phyloP scores from a whole-genome alignment of 176 grass and related monocot genomes.

The Aegilops speltoides region DNA sequence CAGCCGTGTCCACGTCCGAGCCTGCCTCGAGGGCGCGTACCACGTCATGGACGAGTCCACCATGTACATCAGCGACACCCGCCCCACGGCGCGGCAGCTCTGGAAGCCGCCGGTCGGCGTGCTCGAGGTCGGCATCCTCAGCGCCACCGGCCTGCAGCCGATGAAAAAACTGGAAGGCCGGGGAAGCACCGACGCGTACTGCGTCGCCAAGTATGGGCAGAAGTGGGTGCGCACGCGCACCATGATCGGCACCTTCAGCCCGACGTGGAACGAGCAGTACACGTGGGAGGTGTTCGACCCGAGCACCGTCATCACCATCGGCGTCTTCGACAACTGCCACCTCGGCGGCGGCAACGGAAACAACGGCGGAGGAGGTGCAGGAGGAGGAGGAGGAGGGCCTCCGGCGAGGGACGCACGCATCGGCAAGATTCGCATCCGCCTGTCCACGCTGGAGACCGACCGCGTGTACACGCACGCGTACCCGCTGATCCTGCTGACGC shows the following conservation, averaged over 20 bases:
- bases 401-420: conserved; percentile 50
- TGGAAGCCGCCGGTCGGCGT: conserved; percentile 75
- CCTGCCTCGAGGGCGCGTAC: conserved; percentile 85
- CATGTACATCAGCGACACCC: conserved; percentile 88
- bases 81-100: conserved; percentile 75
- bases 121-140: conserved; percentile 81
- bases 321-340: conserved; percentile 91
- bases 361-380: neutral
- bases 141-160: conserved; percentile 56
- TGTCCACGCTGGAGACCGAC: conserved; percentile 83
- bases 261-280: conserved; percentile 89
- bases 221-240: conserved; percentile 97
- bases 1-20: conserved; percentile 70
- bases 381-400: neutral
- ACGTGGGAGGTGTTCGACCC: conserved; percentile 95
- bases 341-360: conserved; percentile 31
- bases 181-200: conserved; percentile 77
- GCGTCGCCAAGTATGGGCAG: conserved; percentile 89
- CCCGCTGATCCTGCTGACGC: conserved; percentile 64
- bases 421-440: conserved; percentile 86
- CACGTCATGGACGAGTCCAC: conserved; percentile 97
- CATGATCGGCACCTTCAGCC: conserved; percentile 56
- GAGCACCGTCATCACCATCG: conserved; percentile 86
- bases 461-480: conserved; percentile 85
- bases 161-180: conserved; percentile 77